Percentiles rank a stretch among this genome's conserved stretches.
phyloP scores from a whole-genome alignment of 73 alveolate genomes.

The Paramecium sonneborni region DNA sequence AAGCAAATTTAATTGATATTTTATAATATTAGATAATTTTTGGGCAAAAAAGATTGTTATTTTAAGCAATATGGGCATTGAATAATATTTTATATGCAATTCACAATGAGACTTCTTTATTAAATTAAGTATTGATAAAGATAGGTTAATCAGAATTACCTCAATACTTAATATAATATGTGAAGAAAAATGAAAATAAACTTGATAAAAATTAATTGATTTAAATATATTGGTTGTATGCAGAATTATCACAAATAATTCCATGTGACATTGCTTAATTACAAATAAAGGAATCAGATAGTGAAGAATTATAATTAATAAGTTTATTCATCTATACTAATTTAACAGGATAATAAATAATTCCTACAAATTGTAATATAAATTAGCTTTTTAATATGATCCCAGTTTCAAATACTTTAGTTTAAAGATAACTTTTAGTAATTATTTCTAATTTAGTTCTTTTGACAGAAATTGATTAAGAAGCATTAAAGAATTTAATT shows the following conservation, averaged over 20 bases:
- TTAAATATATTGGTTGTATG: not conserved
- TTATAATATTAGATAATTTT: not conserved
- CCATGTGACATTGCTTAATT: not conserved
- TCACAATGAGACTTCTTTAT: not conserved
- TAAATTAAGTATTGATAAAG: not conserved
- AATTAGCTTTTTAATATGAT: not conserved
- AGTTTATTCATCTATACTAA: not conserved
- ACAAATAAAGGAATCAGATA: not conserved
- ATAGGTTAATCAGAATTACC: not conserved
- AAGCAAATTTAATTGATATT: not conserved
- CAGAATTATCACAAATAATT: not conserved
- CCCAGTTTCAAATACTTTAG: not conserved
- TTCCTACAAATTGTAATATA: not conserved
- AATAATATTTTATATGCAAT: not conserved
- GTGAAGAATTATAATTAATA: not conserved
- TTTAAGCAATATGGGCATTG: slow-evolving; percentile 6
- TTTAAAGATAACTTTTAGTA: not conserved
- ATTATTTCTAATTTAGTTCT: not conserved
- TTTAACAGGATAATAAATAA: not conserved
- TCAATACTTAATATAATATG: not conserved
- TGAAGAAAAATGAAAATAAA: not conserved
- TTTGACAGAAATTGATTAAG: not conserved
- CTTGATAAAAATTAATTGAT: not conserved
- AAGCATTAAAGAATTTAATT: not conserved
- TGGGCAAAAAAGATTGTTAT: not conserved